Evolutionary conservation across 257 asterid species (phyloP).

Genomic region (Gentiana dahurica): DNA sequence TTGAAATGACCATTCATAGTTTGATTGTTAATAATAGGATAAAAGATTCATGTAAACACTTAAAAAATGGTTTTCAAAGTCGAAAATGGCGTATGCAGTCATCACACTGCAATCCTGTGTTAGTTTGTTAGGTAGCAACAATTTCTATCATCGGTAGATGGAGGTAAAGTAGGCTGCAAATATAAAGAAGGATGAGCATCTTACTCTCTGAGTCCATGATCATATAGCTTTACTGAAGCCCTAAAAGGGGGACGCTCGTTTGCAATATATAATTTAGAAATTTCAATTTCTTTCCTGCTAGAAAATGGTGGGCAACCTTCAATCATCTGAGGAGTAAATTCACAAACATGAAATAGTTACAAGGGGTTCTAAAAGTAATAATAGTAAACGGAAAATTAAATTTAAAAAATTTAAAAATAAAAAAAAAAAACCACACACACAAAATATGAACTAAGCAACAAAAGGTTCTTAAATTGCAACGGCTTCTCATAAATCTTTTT

Average conservation of each 20-base stretch:
- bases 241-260: constrained; percentile 78
- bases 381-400: background rate
- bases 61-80: too few species aligned
- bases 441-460: background rate
- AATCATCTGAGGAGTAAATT: constrained; percentile 46
- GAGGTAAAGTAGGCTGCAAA: background rate
- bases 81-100: background rate
- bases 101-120: background rate
- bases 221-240: constrained; percentile 57
- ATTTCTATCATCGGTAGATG: background rate
- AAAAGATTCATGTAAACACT: too few species aligned
- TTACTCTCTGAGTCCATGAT: constrained; percentile 64
- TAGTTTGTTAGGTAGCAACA: background rate
- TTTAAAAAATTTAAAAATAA: background rate
- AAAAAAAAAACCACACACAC: background rate
- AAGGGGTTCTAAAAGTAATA: too few species aligned
- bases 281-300: constrained; percentile 47
- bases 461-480: too few species aligned
- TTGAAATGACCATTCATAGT: background rate
- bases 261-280: constrained; percentile 59
- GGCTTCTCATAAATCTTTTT: too few species aligned
- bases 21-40: background rate
- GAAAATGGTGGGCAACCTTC: constrained; percentile 75
- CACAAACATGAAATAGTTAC: too few species aligned
- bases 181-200: constrained; percentile 13